Conservation (phyloP, 202 grass and related monocot genomes). For the Thinopyrum obtusiflorum region DNA sequence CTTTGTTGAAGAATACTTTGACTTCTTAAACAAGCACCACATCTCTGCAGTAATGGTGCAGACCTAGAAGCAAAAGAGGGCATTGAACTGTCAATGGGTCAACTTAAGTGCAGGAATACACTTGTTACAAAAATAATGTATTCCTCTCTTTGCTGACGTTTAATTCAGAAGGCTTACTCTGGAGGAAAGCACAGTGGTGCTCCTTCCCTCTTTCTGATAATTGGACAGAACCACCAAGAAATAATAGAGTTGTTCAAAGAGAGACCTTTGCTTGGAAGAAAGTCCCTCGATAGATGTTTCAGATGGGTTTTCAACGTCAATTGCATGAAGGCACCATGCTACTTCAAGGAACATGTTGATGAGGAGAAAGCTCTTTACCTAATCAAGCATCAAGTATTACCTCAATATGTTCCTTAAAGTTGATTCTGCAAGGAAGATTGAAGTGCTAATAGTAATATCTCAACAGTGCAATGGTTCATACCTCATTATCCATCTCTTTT, state of each 20-base stretch:
- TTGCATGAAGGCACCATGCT: constrained; percentile 77
- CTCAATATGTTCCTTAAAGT: neutral
- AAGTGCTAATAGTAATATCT: constrained; percentile 13
- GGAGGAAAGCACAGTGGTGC: constrained; percentile 70
- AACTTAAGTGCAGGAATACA: neutral
- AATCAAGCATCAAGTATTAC: constrained; percentile 25
- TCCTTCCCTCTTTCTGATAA: constrained; percentile 73
- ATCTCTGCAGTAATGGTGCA: constrained; percentile 79
- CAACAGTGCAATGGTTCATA: constrained; percentile 1
- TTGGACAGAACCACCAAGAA: constrained; percentile 60
- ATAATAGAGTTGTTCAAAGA: constrained; percentile 82
- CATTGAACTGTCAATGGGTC: constrained; percentile 8
- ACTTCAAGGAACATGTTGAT: constrained; percentile 95
- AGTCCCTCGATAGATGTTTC: constrained; percentile 71
- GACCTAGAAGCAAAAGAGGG: constrained; percentile 57
- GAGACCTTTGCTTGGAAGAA: constrained; percentile 64
- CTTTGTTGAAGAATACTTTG: constrained; percentile 78
- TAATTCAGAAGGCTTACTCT: constrained; percentile 58
- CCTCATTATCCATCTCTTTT: constrained; percentile 97
- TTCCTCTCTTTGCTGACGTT: neutral
- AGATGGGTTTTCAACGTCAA: constrained; percentile 67
- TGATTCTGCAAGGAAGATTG: neutral
- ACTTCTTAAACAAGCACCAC: constrained; percentile 97
- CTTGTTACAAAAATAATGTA: neutral
- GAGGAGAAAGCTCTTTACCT: constrained; percentile 97